Evolutionary conservation across 78 protist species (phyloP).

Genomic region (Emiliania huxleyi): DNA sequence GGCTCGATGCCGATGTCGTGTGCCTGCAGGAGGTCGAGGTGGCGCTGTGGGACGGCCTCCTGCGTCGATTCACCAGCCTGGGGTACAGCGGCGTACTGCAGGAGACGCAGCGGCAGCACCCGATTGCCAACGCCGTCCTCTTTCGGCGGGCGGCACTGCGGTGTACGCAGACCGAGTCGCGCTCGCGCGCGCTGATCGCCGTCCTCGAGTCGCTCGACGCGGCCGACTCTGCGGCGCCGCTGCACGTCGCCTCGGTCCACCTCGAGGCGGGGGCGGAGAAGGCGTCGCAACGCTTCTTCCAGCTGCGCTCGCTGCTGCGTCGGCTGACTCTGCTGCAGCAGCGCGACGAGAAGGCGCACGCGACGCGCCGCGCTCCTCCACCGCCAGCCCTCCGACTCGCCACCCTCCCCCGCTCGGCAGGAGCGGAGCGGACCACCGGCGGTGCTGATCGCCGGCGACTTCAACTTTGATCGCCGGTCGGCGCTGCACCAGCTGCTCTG

Average conservation of each 20-base stretch:
- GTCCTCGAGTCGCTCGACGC: not conserved
- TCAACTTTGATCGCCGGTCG: not conserved
- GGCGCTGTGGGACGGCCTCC: not conserved
- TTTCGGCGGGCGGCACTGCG: not conserved
- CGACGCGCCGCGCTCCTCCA: too few species aligned
- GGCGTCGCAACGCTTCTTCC: not conserved
- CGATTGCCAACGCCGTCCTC: not conserved
- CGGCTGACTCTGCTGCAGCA: too few species aligned
- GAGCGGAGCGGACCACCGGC: not conserved
- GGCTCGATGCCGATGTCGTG: conserved; percentile 9
- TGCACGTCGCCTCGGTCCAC: not conserved
- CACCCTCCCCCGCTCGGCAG: too few species aligned
- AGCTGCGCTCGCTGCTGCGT: not conserved
- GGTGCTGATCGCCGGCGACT: not conserved
- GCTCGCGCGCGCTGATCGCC: not conserved
- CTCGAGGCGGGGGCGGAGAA: not conserved
- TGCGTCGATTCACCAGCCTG: not conserved
- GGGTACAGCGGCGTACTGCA: not conserved
- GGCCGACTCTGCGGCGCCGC: not conserved
- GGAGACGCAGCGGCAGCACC: not conserved
- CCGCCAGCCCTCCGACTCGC: too few species aligned
- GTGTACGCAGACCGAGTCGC: not conserved
- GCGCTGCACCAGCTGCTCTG: not conserved
- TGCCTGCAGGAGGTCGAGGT: conserved; percentile 27
- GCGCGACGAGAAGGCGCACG: too few species aligned